Evolutionary conservation across 192 early-diverging fungal species (phyloP).

Genomic region (Coemansia reversa): DNA sequence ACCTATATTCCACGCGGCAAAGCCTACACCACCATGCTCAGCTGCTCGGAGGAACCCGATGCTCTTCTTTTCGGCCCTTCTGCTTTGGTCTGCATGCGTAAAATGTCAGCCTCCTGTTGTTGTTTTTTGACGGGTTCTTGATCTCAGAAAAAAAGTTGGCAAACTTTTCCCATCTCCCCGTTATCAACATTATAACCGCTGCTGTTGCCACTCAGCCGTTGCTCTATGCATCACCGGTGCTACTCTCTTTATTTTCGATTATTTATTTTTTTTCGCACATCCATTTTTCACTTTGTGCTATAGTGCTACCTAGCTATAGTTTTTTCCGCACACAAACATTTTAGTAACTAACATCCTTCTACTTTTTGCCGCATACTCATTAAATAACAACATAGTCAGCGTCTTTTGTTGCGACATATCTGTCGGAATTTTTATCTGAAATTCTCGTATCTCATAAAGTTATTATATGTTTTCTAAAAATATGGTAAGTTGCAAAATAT

Average conservation of each 20-base stretch:
- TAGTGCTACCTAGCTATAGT: conserved; percentile 11
- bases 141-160: conserved; percentile 19
- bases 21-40: conserved; percentile 5
- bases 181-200: conserved; percentile 16
- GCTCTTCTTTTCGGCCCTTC: conserved; percentile 5
- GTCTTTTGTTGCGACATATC: background rate
- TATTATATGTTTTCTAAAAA: background rate
- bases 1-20: background rate
- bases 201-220: background rate
- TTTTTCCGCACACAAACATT: background rate
- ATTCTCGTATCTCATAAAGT: background rate
- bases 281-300: conserved; percentile 10
- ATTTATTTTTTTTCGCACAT: conserved; percentile 4
- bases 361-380: background rate
- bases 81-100: conserved; percentile 7
- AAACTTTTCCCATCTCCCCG: conserved; percentile 5
- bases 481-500: background rate
- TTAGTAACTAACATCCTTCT: background rate
- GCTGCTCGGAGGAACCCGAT: conserved; percentile 11
- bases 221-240: background rate
- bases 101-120: conserved; percentile 6
- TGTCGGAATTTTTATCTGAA: background rate
- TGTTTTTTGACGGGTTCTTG: conserved; percentile 14
- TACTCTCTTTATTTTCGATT: conserved; percentile 1
- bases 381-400: background rate